Evolutionary conservation across 495 filamentous ascomycete genomes (phyloP).

Genomic region (Penicillium ucsense): DNA sequence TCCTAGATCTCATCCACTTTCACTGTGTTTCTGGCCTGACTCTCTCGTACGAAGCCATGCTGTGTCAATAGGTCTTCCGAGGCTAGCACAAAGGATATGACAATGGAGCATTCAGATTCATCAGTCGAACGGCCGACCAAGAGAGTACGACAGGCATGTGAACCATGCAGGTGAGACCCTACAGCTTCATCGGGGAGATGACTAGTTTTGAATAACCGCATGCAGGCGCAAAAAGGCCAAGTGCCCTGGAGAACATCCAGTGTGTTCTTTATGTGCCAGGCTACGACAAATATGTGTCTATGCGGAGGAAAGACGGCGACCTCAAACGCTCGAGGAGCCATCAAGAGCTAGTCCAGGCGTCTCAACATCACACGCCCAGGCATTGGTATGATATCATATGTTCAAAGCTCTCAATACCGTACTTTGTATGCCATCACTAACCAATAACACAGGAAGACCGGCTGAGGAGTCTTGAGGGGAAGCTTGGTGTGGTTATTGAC

Average conservation of each 20-base stretch:
- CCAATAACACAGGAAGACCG: slow-evolving; percentile 26
- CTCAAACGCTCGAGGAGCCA: slow-evolving; percentile 5
- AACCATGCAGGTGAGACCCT: slow-evolving; percentile 33
- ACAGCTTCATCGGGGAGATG: background rate
- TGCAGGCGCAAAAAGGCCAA: slow-evolving; percentile 39
- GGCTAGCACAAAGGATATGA: too few relatives aligned
- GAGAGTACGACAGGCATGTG: slow-evolving; percentile 37
- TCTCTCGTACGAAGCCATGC: too few relatives aligned
- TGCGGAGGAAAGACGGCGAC: slow-evolving; percentile 28
- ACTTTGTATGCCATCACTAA: too few relatives aligned
- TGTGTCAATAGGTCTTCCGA: too few relatives aligned
- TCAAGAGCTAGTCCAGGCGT: slow-evolving; percentile 4
- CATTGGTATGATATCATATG: slow-evolving; percentile 9
- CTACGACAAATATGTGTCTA: slow-evolving; percentile 34
- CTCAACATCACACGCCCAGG: slow-evolving; percentile 5
- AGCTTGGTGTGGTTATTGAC: slow-evolving; percentile 28
- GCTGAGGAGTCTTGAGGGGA: slow-evolving; percentile 28
- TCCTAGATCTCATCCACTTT: too few relatives aligned
- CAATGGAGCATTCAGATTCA: slow-evolving; percentile 13
- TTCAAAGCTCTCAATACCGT: too few relatives aligned
- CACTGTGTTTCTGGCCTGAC: too few relatives aligned
- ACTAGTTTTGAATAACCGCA: too few relatives aligned
- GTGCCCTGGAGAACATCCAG: slow-evolving; percentile 39
- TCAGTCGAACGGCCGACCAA: slow-evolving; percentile 27
- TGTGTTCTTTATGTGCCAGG: slow-evolving; percentile 37